Base-by-base conservation (phyloP, 371 early-diverging fungal genomes). In the Lichtheimia hyalospora region DNA sequence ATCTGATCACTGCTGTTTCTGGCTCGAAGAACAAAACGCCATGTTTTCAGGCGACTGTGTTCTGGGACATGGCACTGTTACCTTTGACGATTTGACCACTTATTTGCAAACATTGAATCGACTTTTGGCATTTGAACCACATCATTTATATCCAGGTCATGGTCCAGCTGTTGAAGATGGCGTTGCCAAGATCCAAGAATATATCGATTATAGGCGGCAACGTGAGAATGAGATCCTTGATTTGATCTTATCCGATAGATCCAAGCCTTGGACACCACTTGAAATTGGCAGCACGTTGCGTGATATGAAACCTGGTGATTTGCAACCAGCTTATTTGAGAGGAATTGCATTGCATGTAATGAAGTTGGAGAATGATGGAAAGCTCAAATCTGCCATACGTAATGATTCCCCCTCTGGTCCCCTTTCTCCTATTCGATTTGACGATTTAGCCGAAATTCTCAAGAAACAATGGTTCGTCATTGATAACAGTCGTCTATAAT, bases 1-100 rank as follows among this genome's bases (percentile, higher is more conserved):
- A 0, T 60, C 74, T 25, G 95, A 96, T 62, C 96, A 95, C 63
- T 79, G 89, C 49, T 74, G 84, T 10, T 87, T 95, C 59, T 87
- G 69, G 56, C 67, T 92, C 24, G 81, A 84, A 49, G 88, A 93
- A 67, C 93, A 92, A 52, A 58, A 82, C n/a, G 81, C 81, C 6
- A 43, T 95, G 4, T 90, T 95, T 46, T 84, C 90, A 2, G 95
- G 92, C 1, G 96, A 96, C 63, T 86, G 85, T 62, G 83, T 95
- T 1, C 71, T 96, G 52, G 96, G 96, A 0, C 87, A 92, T 51
- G 93, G 94, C 0, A 86, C 91, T 0, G 82, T 93, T 2, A 83
- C 89, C 1, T 93, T 94, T 70, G 82, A 87, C 34, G 79, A 90
- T 50, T 74, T 95, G n/a, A 49, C 58, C 6, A 72, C 68, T 15